Base-by-base conservation (phyloP, 139 green algal species). In the Micractinium sp. region DNA sequence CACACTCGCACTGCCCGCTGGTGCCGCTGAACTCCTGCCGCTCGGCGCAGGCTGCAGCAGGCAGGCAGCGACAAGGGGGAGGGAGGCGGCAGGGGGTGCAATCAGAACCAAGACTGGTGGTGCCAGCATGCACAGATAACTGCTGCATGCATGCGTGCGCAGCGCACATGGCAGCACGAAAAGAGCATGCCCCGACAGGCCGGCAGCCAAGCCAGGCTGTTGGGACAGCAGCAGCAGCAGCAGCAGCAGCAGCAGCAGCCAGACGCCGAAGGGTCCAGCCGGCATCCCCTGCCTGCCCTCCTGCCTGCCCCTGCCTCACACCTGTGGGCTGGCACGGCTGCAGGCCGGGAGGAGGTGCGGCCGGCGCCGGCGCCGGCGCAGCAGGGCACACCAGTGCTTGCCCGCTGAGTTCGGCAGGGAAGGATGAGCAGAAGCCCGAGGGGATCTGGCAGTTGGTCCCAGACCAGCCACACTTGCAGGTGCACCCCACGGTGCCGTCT, bases 391-490 rank as follows among this genome's bases (percentile, higher is more conserved):
- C 73, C 87, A 31, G 53, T 13, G 74, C 13, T 41, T 80, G 74
- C 74, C 74, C n/a, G 61, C 35, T 29, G 33, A 60, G 35, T 71
- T 85, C 85, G 23, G 56, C 61, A 20, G 77, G 73, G 71, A 85
- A 92, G 39, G 14, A 27, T 22, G 90, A 79, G 60, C 90, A 92
- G 80, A 89, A 92, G 31, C 90, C 90, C 3, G 63, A 79, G 16
- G 90, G 39, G 22, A 85, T 27, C 13, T 39, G 23, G 75, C 90
- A 93, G 15, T 47, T 61, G 12, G 74, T 29, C 1, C 92, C 92
- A 2, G 39, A 56, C 75, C 81, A 94, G 71, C 90, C 92, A 56
- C 92, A 94, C 0, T 67, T 63, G 91, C 92, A 94, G 36, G 76
- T 53, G 85, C 92, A 94, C 15, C 33, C 41, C 14, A 71, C 1